Evolutionary conservation across 2,329 filamentous ascomycete species (phyloP).

Genomic region (Kalmusia sp.): DNA sequence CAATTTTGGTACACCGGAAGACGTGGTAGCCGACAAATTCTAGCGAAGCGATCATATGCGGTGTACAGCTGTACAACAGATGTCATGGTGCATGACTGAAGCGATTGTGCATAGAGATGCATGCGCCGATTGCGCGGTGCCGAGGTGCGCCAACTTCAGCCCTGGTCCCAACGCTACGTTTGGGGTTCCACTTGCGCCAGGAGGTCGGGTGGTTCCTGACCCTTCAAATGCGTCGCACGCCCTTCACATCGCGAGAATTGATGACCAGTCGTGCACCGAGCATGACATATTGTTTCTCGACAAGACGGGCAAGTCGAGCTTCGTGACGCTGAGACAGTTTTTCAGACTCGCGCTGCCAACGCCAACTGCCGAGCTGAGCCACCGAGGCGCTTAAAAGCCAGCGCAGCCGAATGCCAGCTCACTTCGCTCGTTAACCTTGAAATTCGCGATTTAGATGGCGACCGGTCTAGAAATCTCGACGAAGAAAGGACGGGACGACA

Average conservation of each 20-base stretch:
- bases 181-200: slow-evolving; percentile 29
- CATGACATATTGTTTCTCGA: no score
- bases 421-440: slow-evolving; percentile 19
- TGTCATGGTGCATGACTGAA: slow-evolving; percentile 38
- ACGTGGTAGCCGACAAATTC: slow-evolving; percentile 19
- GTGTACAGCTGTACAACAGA: slow-evolving; percentile 39
- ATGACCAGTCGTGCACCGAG: background rate
- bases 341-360: slow-evolving; percentile 5
- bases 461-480: background rate
- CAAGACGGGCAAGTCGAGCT: background rate
- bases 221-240: slow-evolving; percentile 25
- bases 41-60: slow-evolving; percentile 23
- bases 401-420: slow-evolving; percentile 26
- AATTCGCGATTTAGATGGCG: slow-evolving; percentile 2
- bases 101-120: slow-evolving; percentile 23
- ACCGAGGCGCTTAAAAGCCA: slow-evolving; percentile 12
- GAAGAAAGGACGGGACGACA: slow-evolving; percentile 3
- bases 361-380: slow-evolving; percentile 21
- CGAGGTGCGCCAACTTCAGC: slow-evolving; percentile 30
- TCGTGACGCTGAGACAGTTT: background rate
- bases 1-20: background rate
- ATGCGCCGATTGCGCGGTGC: slow-evolving; percentile 27
- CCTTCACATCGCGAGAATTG: slow-evolving; percentile 1
- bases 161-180: slow-evolving; percentile 35
- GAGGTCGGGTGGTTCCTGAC: slow-evolving; percentile 35